Conservation (phyloP, 2,329 filamentous ascomycete species). For the Clarireedia homoeocarpa region DNA sequence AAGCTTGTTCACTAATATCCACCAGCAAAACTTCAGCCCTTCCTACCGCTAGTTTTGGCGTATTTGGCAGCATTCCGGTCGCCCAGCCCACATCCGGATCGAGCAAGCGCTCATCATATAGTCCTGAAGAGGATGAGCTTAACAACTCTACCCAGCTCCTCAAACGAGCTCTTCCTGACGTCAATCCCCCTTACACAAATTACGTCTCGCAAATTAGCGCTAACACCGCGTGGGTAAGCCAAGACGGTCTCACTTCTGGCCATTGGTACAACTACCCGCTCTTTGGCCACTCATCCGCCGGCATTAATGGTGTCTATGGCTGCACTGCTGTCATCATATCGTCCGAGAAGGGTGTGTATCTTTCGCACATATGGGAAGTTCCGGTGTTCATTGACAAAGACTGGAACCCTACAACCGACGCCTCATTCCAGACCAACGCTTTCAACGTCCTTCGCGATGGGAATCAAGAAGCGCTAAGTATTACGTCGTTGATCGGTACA, state of each 20-base stretch:
- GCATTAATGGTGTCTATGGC: neutral
- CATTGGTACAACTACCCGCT: neutral
- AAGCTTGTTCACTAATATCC: neutral
- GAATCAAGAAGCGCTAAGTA: neutral
- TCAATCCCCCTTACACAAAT: neutral
- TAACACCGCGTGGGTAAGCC: neutral
- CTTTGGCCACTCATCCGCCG: neutral
- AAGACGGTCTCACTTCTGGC: neutral
- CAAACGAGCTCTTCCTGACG: neutral
- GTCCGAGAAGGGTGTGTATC: neutral
- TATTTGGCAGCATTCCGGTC: neutral
- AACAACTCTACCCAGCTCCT: neutral
- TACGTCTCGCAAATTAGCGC: neutral
- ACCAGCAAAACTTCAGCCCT: neutral
- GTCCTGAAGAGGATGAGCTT: neutral
- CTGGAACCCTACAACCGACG: neutral
- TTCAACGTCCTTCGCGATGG: neutral
- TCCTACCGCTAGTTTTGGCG: neutral
- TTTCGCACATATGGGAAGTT: neutral
- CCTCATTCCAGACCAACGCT: neutral
- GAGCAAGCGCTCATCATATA: neutral
- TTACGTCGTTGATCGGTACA: neutral
- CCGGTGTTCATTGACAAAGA: neutral
- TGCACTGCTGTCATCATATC: neutral
- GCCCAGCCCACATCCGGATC: neutral